Conservation (phyloP, 2,329 filamentous ascomycete species). For the Epichloe aotearoae region DNA sequence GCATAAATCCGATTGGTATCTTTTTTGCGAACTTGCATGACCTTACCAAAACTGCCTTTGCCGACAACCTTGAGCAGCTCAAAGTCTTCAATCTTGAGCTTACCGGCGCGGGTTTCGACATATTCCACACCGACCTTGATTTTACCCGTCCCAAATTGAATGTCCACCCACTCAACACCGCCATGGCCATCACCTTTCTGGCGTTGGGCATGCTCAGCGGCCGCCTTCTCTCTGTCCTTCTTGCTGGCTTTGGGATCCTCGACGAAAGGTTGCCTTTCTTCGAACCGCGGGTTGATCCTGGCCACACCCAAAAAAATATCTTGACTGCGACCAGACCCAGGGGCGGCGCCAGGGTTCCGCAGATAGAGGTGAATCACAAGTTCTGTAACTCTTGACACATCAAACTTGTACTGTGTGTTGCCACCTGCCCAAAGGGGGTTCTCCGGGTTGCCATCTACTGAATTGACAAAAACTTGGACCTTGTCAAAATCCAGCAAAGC, state of each 20-base stretch:
- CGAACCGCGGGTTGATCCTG: conserved; percentile 83
- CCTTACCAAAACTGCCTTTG: conserved; percentile 96
- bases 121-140: conserved; percentile 91
- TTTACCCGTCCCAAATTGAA: conserved; percentile 78
- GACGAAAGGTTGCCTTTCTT: conserved; percentile 57
- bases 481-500: conserved; percentile 97
- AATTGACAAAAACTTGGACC: conserved; percentile 95
- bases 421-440: conserved; percentile 93
- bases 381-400: conserved; percentile 89
- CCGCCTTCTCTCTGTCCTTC: conserved; percentile 72
- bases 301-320: conserved; percentile 93
- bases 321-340: conserved; percentile 79
- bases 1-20: conserved; percentile 97
- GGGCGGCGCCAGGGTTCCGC: conserved; percentile 75
- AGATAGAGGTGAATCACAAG: conserved; percentile 87
- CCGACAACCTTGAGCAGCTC: conserved; percentile 95
- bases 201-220: conserved; percentile 50
- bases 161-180: conserved; percentile 78
- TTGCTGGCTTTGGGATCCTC: conserved; percentile 76
- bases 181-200: conserved; percentile 39
- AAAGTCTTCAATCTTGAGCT: conserved; percentile 92
- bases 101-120: conserved; percentile 79
- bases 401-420: conserved; percentile 99
- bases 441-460: conserved; percentile 85
- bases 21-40: conserved; percentile 97